phyloP scores from a whole-genome alignment of 768 basidiomycete genomes.

The Lentinula edodes region DNA sequence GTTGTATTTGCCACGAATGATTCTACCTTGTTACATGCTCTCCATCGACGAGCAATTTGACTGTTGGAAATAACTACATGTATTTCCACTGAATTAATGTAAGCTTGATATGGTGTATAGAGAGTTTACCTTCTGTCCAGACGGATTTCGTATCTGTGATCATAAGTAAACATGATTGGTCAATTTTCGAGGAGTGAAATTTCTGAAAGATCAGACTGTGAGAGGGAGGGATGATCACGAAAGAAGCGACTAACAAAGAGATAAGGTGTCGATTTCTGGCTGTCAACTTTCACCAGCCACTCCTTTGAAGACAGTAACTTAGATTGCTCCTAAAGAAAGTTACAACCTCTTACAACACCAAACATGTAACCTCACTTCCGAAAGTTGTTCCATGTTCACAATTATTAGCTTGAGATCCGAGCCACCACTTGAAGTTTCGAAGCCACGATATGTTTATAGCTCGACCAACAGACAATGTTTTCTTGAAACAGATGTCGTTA shows the following conservation, averaged over 20 bases:
- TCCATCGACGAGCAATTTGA: constrained; percentile 67
- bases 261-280: constrained; percentile 56
- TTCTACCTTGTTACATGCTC: constrained; percentile 43
- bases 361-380: constrained; percentile 20
- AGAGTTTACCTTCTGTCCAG: constrained; percentile 64
- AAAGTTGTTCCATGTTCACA: constrained; percentile 40
- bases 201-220: constrained; percentile 38
- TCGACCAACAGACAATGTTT: not conserved
- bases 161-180: constrained; percentile 55
- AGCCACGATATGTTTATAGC: not conserved
- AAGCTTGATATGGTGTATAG: constrained; percentile 7
- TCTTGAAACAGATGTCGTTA: not conserved
- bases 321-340: constrained; percentile 42
- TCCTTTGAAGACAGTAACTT: constrained; percentile 58
- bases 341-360: no score
- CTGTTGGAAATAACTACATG: constrained; percentile 47
- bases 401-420: not conserved
- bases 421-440: no score
- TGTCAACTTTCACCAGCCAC: constrained; percentile 69
- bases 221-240: not conserved
- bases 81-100: constrained; percentile 6
- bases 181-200: constrained; percentile 49
- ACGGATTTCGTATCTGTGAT: constrained; percentile 71
- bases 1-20: constrained; percentile 16
- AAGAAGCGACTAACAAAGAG: constrained; percentile 53